Base-by-base conservation (phyloP, 345 rosid species). In the Combretum micranthum region DNA sequence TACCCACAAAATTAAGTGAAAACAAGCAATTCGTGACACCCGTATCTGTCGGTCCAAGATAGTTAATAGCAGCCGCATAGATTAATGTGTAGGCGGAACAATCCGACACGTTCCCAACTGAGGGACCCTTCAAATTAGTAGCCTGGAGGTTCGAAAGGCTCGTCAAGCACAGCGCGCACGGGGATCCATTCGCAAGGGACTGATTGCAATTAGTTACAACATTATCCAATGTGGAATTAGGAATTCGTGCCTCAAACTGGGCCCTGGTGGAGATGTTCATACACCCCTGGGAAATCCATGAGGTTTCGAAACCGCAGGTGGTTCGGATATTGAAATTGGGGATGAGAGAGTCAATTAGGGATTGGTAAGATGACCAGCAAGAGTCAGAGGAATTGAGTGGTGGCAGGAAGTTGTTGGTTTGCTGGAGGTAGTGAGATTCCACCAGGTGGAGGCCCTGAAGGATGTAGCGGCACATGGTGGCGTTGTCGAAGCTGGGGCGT, bases 211-310 rank as follows among this genome's bases (percentile, higher is more conserved):
- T 74, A 15, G 73, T 49, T 20, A 55, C 68, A 51, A 67, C 76
- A 43, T 69, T 66, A 11, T 32, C 3, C 0, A 75, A 15, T 3
- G 83, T 42, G 2, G 83, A 22, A 18, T 52, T 60, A 16, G 83
- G 75, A 60, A 83, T 56, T 2, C 53, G 15, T 0, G 72, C 51
- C 5, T 91, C 95, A 68, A 83, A 83, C 0, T 79, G 71, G 12
- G 83, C 70, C 52, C 57, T 77, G 18, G 88, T 85, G 60, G 87
- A 57, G 80, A 91, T 72, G 75, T 81, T 79, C 88, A 79, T 78
- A 54, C 96, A 87, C 0, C 96, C 96, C 54, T 80, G 63, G 0
- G 96, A 80, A 46, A 83, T 87, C 96, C 95, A 91, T 26, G 69
- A 55, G 10, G 96, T 83, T 20, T 83, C 62, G 66, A 83, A 83